phyloP scores from a whole-genome alignment of 1,284 basidiomycete species.

The Coniferiporia weirii region DNA sequence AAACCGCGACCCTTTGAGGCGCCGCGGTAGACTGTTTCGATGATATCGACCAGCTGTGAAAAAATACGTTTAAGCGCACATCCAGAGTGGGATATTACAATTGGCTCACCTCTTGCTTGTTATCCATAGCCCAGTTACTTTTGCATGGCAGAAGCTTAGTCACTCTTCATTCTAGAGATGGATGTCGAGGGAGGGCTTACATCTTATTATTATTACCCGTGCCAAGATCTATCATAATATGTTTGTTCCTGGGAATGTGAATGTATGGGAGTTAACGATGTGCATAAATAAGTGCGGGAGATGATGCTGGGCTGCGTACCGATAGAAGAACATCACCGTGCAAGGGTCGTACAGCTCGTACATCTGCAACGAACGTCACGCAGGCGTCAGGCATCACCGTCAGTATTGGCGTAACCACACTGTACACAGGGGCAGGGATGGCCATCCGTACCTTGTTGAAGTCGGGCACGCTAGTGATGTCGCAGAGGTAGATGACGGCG shows the following conservation, averaged over 20 bases:
- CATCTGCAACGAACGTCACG: constrained; percentile 53
- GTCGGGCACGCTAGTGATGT: constrained; percentile 97
- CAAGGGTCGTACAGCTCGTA: constrained; percentile 93
- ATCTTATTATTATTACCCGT: constrained; percentile 99
- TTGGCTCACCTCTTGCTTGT: constrained; percentile 83
- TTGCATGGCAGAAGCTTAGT: constrained; percentile 2
- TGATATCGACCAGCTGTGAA: constrained; percentile 92
- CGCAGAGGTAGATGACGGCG: constrained; percentile 92
- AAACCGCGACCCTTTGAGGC: constrained; percentile 98
- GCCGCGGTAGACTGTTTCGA: constrained; percentile 97
- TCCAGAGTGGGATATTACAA: background rate
- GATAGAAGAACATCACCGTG: constrained; percentile 98
- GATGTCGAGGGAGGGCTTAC: constrained; percentile 40
- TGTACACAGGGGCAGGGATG: background rate
- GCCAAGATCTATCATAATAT: constrained; percentile 99
- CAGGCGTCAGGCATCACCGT: background rate
- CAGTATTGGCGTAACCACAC: constrained; percentile 23
- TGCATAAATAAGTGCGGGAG: background rate
- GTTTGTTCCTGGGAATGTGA: constrained; percentile 73
- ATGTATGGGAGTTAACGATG: constrained; percentile 7
- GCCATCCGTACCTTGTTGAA: constrained; percentile 89
- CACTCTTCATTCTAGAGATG: constrained; percentile 5
- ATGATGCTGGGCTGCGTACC: constrained; percentile 43
- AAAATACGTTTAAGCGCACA: background rate
- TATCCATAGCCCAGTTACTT: constrained; percentile 96